phyloP scores from a whole-genome alignment of 768 basidiomycete genomes.

The Fistulinella prunicolor region DNA sequence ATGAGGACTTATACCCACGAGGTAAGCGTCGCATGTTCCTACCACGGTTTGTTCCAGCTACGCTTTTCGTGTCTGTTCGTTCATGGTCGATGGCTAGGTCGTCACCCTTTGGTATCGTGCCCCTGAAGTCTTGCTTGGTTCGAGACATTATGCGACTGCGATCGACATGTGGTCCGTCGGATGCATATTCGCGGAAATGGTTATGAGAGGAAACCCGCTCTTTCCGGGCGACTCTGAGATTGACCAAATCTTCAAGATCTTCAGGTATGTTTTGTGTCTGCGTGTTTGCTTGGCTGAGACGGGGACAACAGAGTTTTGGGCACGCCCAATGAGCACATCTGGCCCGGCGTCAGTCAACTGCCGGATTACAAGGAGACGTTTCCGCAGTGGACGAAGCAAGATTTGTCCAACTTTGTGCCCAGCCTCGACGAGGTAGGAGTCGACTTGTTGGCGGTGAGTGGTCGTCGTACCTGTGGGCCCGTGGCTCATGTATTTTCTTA shows the following conservation, averaged over 20 bases:
- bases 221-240: conserved; percentile 99
- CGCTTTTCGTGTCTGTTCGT: conserved; percentile 5
- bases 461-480: background rate
- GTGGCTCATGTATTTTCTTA: conserved; percentile 23
- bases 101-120: conserved; percentile 99
- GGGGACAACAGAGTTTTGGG: conserved; percentile 77
- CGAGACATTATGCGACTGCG: conserved; percentile 94
- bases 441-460: conserved; percentile 69
- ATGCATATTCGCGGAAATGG: conserved; percentile 99
- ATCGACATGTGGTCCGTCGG: conserved; percentile 99
- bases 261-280: conserved; percentile 57
- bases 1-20: conserved; percentile 99
- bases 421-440: conserved; percentile 75
- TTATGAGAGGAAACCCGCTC: conserved; percentile 83
- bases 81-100: conserved; percentile 55
- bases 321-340: conserved; percentile 85
- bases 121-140: conserved; percentile 94
- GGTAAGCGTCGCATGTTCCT: conserved; percentile 44
- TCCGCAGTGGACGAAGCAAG: conserved; percentile 88
- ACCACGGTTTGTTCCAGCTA: background rate
- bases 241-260: conserved; percentile 99
- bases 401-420: conserved; percentile 63
- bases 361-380: conserved; percentile 97
- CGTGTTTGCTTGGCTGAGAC: too few species aligned
- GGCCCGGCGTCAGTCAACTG: conserved; percentile 86